Evolutionary conservation across 345 rosid genomes (phyloP), one percentile per base, ranked within the genome.

Genomic region (Eucalyptus marginata): DNA sequence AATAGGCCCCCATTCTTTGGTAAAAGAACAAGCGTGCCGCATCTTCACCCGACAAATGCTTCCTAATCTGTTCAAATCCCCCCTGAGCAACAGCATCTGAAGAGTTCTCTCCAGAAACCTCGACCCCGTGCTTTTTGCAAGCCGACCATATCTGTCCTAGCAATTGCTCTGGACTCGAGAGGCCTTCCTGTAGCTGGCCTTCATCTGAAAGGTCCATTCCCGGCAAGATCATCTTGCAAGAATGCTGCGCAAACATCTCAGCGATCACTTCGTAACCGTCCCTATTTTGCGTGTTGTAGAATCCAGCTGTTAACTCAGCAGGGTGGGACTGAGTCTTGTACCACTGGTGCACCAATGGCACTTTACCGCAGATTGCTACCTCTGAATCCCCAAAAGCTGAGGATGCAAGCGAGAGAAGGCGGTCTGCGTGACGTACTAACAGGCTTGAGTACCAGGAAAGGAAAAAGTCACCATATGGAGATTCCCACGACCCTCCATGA

Each of bases 1-100:
- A 97, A 79, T 93, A 92, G 9, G 98, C 99, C 90, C 99, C 99
- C 99, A 96, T 97, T 91, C 99, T 94, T 91, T 97, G 98, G 91
- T 96, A 96, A 47, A 95, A 93, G 90, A 96, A 96, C 92, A 94
- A 88, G 87, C 93, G 95, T 27, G 95, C 86, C 10, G 31, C 89
- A 79, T 89, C 89, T 44, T 87, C 95, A 51, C 92, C 93, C 11
- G 86, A 89, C 54, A 95, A 76, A 46, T 92, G 94, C 90, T 95
- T 95, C 93, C 87, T 94, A 49, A 97, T 94, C 94, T 93, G 96
- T 91, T 95, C 94, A 49, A 96, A 79, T 95, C 95, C 86, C 91
- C 94, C 84, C 92, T 91, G 71, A 54, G 91, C 92, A 89, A 91
- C 91, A 3, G 92, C 54, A 18, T 86, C 92, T 1, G 93, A 89